phyloP scores from a whole-genome alignment of 2,329 filamentous ascomycete genomes.

The Penicillium glabrum region DNA sequence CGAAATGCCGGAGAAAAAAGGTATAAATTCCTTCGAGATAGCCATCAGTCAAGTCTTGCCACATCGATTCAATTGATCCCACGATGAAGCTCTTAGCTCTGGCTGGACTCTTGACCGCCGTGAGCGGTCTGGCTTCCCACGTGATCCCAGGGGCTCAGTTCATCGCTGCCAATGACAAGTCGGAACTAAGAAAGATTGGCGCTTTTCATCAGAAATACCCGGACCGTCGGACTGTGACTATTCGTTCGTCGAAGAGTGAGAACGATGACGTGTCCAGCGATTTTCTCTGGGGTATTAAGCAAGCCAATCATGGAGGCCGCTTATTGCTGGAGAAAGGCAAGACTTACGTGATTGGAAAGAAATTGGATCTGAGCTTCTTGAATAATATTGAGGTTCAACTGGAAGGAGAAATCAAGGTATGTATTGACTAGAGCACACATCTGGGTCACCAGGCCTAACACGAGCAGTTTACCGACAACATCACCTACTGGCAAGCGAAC shows the following conservation, averaged over 20 bases:
- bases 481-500: conserved; percentile 51
- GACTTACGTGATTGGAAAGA: conserved; percentile 60
- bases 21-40: not conserved
- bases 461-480: conserved; percentile 46
- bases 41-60: not conserved
- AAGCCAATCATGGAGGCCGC: conserved; percentile 60
- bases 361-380: conserved; percentile 59
- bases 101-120: conserved; percentile 20
- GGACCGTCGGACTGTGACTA: conserved; percentile 49
- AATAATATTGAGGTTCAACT: conserved; percentile 59
- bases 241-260: conserved; percentile 54
- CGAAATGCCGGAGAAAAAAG: not conserved
- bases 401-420: conserved; percentile 56
- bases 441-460: conserved; percentile 4
- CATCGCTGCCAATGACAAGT: conserved; percentile 22
- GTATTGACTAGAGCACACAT: not conserved
- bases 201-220: conserved; percentile 25
- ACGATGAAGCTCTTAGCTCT: conserved; percentile 27
- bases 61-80: not conserved
- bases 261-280: conserved; percentile 58
- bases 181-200: conserved; percentile 20
- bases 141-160: conserved; percentile 25
- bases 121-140: conserved; percentile 18
- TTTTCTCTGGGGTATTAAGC: conserved; percentile 55
- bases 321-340: conserved; percentile 55